Evolutionary conservation across 257 asterid species (phyloP), one percentile per base, ranked within the genome.

Genomic region (Sherardia arvensis): DNA sequence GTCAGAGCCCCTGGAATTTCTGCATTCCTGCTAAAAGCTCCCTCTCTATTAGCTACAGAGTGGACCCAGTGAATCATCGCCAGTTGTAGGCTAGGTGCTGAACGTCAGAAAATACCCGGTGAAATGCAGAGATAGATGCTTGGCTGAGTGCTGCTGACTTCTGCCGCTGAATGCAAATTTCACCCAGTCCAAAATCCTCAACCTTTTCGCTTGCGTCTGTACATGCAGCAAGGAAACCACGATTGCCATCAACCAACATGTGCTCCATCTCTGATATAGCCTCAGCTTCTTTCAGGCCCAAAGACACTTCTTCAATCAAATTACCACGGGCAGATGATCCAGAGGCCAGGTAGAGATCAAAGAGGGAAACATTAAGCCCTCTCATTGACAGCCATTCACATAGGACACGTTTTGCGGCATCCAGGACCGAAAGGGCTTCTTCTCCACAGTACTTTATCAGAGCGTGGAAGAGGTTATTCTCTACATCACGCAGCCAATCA

Each of bases 11-110:
- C 99, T 32, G 99, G 82, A 62, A 93, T 84, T 76, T 93, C 96
- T 38, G 97, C 99, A 71, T 93, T 81, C 36, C 99, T 97, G 54
- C 97, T 78, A 62, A 93, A 93, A n/a, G 99, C 83, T 73, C 92
- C 74, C 53, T 93, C 99, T 40, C 99, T 90, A 29, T 79, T 79
- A 49, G 95, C 90, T 66, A 93, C 59, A 8, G 99, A 90, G 66
- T 78, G 92, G 30, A 86, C 89, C 70, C 62, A 87, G 69, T 3
- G 99, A 77, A 75, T 93, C 90, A 32, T 75, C 82, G 74, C n/a
- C 81, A 83, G 17, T 72, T 81, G 80, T 83, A 93, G 33, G 81
- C 87, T 57, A 93, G 84, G 58, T 70, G 81, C 72, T 87, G 96
- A 78, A 90, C 69, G 62, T 79, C 95, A 67, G 83, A 61, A 53